phyloP scores from a whole-genome alignment of 2,329 filamentous ascomycete genomes.

The Lecanoromycetidae sp. region DNA sequence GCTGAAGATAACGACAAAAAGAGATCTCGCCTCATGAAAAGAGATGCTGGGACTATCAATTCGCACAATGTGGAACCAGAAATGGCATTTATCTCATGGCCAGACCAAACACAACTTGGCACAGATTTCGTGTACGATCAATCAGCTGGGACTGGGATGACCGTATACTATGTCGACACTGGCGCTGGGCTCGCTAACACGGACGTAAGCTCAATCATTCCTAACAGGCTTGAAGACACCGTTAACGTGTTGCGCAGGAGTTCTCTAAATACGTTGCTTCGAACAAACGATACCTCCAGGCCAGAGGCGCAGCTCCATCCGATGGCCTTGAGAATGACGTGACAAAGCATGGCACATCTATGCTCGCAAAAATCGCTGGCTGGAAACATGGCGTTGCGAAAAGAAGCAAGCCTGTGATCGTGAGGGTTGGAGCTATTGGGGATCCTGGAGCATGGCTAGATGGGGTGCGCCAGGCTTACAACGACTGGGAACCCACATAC shows the following conservation, averaged over 20 bases:
- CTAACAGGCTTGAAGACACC: neutral
- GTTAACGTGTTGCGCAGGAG: neutral
- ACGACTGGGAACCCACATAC: neutral
- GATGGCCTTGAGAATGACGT: neutral
- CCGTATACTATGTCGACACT: neutral
- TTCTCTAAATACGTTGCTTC: neutral
- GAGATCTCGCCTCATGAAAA: neutral
- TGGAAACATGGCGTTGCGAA: neutral
- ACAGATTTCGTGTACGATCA: neutral
- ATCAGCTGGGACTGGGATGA: neutral
- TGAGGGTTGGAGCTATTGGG: neutral
- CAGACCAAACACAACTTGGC: neutral
- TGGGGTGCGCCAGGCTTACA: neutral
- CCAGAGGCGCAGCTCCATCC: neutral
- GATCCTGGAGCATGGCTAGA: neutral
- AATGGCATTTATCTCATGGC: neutral
- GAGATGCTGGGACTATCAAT: neutral
- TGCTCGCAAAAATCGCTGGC: neutral
- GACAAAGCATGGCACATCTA: neutral
- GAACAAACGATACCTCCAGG: neutral
- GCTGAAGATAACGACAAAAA: neutral
- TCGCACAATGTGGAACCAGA: neutral
- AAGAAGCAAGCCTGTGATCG: slow-evolving; percentile 1
- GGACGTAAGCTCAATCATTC: neutral
- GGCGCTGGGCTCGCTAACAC: neutral